These are phyloP conservation scores for Mycena amicta DNA, from an alignment of 768 basidiomycete genomes.

Conservation along the genomic window DNA sequence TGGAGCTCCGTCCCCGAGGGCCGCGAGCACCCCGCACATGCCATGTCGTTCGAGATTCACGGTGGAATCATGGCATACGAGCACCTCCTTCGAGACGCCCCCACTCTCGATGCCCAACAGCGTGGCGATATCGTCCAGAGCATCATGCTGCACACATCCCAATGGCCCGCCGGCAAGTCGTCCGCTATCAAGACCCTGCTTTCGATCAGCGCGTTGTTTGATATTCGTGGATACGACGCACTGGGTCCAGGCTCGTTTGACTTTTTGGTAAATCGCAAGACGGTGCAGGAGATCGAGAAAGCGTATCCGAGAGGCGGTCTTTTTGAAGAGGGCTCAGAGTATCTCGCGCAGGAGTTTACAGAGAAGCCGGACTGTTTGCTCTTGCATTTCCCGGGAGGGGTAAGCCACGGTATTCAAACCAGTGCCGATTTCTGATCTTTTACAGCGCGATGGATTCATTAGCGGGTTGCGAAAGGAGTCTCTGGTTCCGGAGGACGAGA, in stretches of 20 bases:
- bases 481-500: background rate
- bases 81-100: background rate
- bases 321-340: background rate
- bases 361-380: constrained; percentile 8
- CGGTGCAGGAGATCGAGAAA: constrained; percentile 19
- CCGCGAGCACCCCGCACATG: background rate
- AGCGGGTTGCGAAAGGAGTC: background rate
- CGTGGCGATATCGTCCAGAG: constrained; percentile 21
- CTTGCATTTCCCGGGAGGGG: constrained; percentile 1
- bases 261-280: constrained; percentile 8
- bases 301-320: constrained; percentile 15
- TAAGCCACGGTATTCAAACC: background rate
- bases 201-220: constrained; percentile 14
- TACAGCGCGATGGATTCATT: background rate
- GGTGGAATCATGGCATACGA: constrained; percentile 6
- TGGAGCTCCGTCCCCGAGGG: constrained; percentile 1
- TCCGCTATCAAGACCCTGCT: constrained; percentile 15
- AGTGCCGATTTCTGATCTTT: background rate
- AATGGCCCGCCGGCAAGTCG: constrained; percentile 9
- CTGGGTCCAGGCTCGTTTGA: constrained; percentile 12
- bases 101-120: constrained; percentile 1
- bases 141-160: constrained; percentile 20
- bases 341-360: constrained; percentile 1
- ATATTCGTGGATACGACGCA: constrained; percentile 15
- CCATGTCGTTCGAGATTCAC: constrained; percentile 4